phyloP scores from a whole-genome alignment of 2,329 filamentous ascomycete genomes.

The Phialocephala sp. region DNA sequence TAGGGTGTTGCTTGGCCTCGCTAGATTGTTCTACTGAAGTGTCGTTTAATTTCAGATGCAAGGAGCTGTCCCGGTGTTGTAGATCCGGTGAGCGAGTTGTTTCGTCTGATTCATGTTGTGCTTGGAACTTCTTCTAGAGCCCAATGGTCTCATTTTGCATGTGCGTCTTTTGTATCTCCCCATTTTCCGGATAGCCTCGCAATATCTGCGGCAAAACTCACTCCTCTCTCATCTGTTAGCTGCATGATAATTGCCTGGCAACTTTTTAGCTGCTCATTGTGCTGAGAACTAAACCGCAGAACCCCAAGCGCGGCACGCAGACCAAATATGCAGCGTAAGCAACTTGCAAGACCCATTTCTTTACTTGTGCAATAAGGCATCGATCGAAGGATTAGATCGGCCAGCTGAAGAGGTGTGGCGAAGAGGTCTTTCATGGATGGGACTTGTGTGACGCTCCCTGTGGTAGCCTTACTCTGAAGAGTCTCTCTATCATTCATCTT shows the following conservation, averaged over 20 bases:
- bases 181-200: constrained; percentile 1
- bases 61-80: too few species aligned
- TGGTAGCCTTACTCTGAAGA: too few species aligned
- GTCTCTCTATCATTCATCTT: too few species aligned
- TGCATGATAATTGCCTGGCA: neutral
- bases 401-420: neutral
- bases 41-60: too few species aligned
- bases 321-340: constrained; percentile 1
- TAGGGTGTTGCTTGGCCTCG: too few species aligned
- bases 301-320: constrained; percentile 1
- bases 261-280: neutral
- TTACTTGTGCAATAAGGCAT: neutral
- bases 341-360: constrained; percentile 1
- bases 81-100: too few species aligned
- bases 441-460: too few species aligned
- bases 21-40: too few species aligned
- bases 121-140: too few species aligned
- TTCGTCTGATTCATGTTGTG: too few species aligned
- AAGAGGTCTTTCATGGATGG: too few species aligned
- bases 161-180: constrained; percentile 3
- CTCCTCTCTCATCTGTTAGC: neutral
- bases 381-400: neutral
- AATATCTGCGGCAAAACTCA: constrained; percentile 9
- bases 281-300: neutral
- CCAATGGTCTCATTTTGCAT: neutral